phyloP scores from a whole-genome alignment of 139 green algal species.

The Picochlorum sp. region DNA sequence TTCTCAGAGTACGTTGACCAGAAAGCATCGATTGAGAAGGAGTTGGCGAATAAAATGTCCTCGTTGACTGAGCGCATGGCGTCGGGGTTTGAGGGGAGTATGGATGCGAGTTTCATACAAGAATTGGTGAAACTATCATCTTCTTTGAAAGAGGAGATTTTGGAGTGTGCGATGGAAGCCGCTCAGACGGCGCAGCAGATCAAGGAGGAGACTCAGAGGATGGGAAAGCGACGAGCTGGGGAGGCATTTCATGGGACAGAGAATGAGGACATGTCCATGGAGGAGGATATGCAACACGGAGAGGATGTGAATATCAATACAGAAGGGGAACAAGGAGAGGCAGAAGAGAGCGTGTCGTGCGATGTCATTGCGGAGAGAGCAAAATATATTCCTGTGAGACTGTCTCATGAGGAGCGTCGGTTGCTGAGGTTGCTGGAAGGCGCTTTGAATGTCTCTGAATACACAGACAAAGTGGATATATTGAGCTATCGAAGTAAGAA shows the following conservation, averaged over 20 bases:
- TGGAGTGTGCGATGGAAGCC: background rate
- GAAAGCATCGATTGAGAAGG: constrained; percentile 32
- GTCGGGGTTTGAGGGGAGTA: background rate
- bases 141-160: constrained; percentile 7
- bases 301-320: constrained; percentile 8
- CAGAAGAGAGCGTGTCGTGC: constrained; percentile 1
- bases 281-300: constrained; percentile 11
- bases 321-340: constrained; percentile 2
- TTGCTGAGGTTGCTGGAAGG: constrained; percentile 78
- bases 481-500: constrained; percentile 68
- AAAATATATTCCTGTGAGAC: constrained; percentile 50
- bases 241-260: background rate
- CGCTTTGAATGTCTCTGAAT: constrained; percentile 82
- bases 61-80: background rate
- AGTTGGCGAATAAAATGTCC: constrained; percentile 11
- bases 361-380: constrained; percentile 46
- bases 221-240: background rate
- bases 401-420: constrained; percentile 63
- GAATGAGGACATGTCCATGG: background rate
- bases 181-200: background rate
- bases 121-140: constrained; percentile 29
- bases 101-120: constrained; percentile 1
- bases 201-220: background rate
- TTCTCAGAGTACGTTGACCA: constrained; percentile 64
- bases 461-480: constrained; percentile 90